Percentiles rank a stretch among this genome's conserved stretches.
phyloP scores from a whole-genome alignment of 352 stramenopile species.

The Phytophthora podocarpi region DNA sequence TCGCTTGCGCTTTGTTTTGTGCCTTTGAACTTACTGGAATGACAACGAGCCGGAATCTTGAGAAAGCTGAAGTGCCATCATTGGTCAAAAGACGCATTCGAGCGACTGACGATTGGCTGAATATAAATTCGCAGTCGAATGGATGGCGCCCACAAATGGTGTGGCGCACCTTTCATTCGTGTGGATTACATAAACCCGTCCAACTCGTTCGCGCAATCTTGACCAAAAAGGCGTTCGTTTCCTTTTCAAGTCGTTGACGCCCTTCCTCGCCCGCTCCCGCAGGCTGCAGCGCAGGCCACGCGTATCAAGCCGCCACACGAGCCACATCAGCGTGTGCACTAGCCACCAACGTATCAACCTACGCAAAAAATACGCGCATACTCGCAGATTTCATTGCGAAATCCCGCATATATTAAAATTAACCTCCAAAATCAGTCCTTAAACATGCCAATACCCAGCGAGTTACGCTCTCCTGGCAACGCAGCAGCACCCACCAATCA shows the following conservation, averaged over 20 bases:
- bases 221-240: conserved; percentile 31
- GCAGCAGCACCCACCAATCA: conserved; percentile 11
- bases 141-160: conserved; percentile 17
- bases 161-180: conserved; percentile 5
- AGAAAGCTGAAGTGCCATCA: not conserved
- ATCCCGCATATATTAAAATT: not conserved
- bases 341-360: not conserved
- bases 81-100: conserved; percentile 14
- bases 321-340: not conserved
- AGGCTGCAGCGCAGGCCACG: not conserved
- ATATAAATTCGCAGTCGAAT: conserved; percentile 2
- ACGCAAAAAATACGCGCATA: not conserved
- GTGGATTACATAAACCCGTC: not conserved
- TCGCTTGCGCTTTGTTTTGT: conserved; percentile 31
- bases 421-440: too few species aligned
- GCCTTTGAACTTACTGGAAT: conserved; percentile 28
- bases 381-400: not conserved
- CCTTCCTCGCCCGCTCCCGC: not conserved
- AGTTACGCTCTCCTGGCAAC: conserved; percentile 2
- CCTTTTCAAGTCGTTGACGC: too few species aligned
- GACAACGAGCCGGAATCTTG: conserved; percentile 27
- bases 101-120: conserved; percentile 9
- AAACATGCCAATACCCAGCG: not conserved
- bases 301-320: not conserved
- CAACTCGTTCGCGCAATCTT: conserved; percentile 30